phyloP scores from a whole-genome alignment of 2,329 filamentous ascomycete species.

The Cytospora paraplurivora region DNA sequence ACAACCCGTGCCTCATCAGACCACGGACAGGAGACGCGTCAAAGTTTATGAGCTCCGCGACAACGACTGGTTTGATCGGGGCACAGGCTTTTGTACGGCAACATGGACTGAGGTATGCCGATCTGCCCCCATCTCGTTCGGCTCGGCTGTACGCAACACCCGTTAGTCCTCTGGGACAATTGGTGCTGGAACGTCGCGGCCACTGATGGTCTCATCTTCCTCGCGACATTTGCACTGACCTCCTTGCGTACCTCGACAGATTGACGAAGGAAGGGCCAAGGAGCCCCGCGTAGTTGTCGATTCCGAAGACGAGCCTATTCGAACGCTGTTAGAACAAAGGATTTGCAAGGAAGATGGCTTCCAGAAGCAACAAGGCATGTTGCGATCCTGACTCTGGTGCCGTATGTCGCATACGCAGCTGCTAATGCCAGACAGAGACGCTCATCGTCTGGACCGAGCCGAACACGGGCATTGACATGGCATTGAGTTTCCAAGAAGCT shows the following conservation, averaged over 20 bases:
- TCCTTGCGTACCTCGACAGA: conserved; percentile 40
- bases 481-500: conserved; percentile 94
- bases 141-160: background rate
- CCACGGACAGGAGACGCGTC: conserved; percentile 74
- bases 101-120: conserved; percentile 68
- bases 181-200: background rate
- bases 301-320: conserved; percentile 86
- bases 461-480: conserved; percentile 86
- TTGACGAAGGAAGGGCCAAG: conserved; percentile 64
- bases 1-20: conserved; percentile 70
- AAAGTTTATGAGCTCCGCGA: conserved; percentile 99
- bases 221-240: conserved; percentile 31
- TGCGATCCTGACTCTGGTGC: conserved; percentile 28
- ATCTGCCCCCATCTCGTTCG: background rate
- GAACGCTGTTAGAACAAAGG: conserved; percentile 82
- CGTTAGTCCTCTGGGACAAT: background rate
- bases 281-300: conserved; percentile 88
- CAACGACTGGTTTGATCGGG: conserved; percentile 98
- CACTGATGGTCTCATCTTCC: background rate
- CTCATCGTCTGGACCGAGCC: conserved; percentile 97
- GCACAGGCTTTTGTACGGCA: conserved; percentile 92
- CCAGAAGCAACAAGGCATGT: conserved; percentile 92
- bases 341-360: conserved; percentile 95
- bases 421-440: conserved; percentile 65
- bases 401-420: conserved; percentile 33